Evolutionary conservation across 768 basidiomycete species (phyloP), one percentile per base, ranked within the genome.

Genomic region (Lactifluus subvellereus): DNA sequence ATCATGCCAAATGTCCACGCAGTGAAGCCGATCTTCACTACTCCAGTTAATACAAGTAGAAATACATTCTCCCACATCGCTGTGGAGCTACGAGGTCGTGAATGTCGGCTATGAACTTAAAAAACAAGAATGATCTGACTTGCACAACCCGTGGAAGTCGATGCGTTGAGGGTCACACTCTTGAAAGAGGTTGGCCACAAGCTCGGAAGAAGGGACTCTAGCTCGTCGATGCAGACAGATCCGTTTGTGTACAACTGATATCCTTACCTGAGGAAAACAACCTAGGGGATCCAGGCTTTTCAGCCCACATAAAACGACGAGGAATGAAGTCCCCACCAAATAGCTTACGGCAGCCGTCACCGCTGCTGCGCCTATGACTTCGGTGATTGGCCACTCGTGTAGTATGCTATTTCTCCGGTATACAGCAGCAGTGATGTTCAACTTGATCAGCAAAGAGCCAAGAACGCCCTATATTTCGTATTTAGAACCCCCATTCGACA

Each of bases 1-100:
- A 84, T 86, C 84, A 88, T 87, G 22, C 88, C 88, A 70, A 89
- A 89, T 7, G 87, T 88, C 86, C 87, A 89, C 7, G 86, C 82
- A 33, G 88, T 89, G 22, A 89, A 72, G 1, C 77, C 74, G 30
- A 88, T 69, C 69, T 89, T 89, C 58, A 84, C 74, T 2, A 76
- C 71, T 1, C 86, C 85, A 0, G 87, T 87, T 14, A 88, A 72
- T 32, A 84, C 71, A 6, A 89, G 76, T 8, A 89, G 74, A 67
- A 88, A 87, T 16, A 87, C 79, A 66, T 87, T 89, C 66, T 86
- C 81, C 76, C 82, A 80, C 65, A 82, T 80, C 8, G 87, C 86
- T 5, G 80, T 83, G 2, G 85, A 83, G 69, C 88, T 89, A 56
- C 4, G 22, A 42, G 55, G 45, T 65, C 9, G 16, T 49, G 42